Evolutionary conservation across 768 basidiomycete species (phyloP), one percentile per base, ranked within the genome.

Genomic region (Macrocybe gigantea): DNA sequence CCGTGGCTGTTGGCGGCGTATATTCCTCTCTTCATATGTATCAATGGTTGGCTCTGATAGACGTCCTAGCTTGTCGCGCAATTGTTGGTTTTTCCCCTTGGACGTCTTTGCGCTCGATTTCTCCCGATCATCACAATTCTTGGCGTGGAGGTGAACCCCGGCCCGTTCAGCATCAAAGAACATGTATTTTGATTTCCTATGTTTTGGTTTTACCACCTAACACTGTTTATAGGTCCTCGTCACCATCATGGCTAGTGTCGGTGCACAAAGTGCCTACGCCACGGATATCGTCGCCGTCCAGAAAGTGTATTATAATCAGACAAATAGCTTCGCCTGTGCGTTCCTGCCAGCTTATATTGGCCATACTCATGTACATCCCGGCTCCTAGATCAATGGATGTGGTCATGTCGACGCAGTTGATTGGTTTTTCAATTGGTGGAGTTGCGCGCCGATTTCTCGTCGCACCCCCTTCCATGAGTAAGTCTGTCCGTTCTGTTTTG

Each of bases 261-360:
- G 71, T 65, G 80, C 82, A 1, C 72, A 73, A 44, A 69, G 68
- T 49, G 78, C 79, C 3, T 81, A 81, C 54, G 78, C 78, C 58
- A 88, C 85, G 6, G 86, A 88, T 52, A 79, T 89, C 37, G 60
- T 88, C 36, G 83, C 84, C 1, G 85, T 89, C 3, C 86, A 89
- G 56, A 69, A 79, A 36, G 79, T 83, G 1, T 85, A 73, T 55
- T 91, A 91, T 59, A 59, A 75, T 41, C 79, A 85, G 56, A 63
- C 44, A 0, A 80, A 73, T 52, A 74, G 65, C 54, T 86, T 85
- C 50, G 48, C 56, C 15, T 74, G 72, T 74, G 43, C 49, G 64
- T 41, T 31, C 36, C 40, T 44, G 32, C 22, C 37, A 29, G 41
- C 38, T 12, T 31, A 41, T 32, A 8, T 35, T 10, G 7, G 22